Conservation (phyloP, 495 filamentous ascomycete species). For the Chaetomium fimeti region DNA sequence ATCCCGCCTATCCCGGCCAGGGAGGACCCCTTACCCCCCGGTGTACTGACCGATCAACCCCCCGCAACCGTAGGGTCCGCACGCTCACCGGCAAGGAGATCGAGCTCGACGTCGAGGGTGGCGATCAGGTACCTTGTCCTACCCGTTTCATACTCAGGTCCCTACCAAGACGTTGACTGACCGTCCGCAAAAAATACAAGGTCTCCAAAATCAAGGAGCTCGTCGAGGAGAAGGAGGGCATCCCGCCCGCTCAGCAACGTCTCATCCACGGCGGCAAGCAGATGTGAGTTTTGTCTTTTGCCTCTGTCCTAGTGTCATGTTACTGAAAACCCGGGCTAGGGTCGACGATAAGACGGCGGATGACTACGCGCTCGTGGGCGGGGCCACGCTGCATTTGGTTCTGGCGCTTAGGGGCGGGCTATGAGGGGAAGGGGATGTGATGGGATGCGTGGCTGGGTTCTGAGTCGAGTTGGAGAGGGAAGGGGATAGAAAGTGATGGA, state of each 20-base stretch:
- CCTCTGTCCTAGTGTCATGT: neutral
- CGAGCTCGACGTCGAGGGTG: conserved; percentile 89
- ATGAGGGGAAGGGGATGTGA: conserved; percentile 6
- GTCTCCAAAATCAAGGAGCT: conserved; percentile 95
- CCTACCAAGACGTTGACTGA: too few relatives aligned
- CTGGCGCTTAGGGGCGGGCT: conserved; percentile 82
- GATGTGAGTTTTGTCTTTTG: conserved; percentile 61
- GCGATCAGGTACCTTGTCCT: conserved; percentile 67
- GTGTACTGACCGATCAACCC: neutral
- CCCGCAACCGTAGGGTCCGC: conserved; percentile 65
- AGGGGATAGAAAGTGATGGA: neutral
- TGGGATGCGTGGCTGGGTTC: neutral
- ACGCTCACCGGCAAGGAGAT: conserved; percentile 99
- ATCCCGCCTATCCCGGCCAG: too few relatives aligned
- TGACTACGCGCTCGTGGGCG: conserved; percentile 88
- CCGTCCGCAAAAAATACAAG: conserved; percentile 53
- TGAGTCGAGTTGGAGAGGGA: neutral
- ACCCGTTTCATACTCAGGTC: neutral
- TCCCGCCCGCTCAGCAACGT: conserved; percentile 94
- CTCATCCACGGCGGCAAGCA: conserved; percentile 97
- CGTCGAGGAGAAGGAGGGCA: conserved; percentile 98
- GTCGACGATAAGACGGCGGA: conserved; percentile 82
- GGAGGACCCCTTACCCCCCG: too few relatives aligned
- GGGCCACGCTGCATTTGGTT: conserved; percentile 91
- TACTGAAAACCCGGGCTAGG: conserved; percentile 48